Evolutionary conservation across 345 rosid species (phyloP), one percentile per base, ranked within the genome.

Genomic region (Noccaea bulbosa): DNA sequence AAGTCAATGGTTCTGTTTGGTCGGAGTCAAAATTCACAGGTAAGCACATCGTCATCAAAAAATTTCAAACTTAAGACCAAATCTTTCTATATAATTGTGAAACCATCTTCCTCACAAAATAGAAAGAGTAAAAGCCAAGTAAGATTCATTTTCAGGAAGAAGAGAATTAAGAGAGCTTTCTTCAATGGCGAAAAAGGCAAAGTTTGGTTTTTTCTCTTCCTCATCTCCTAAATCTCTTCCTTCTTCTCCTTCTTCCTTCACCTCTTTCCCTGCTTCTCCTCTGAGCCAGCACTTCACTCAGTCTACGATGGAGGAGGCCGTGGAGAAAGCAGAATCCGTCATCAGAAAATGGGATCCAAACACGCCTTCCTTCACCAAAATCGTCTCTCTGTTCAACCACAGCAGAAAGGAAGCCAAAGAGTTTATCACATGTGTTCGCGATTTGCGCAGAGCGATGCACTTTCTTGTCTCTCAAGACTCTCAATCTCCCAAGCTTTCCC

Each of bases 311-410:
- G 85, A 83, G 40, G 83, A 88, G 17, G 77, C 64, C 45, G 65
- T 92, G 2, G 62, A 59, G 70, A 78, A 57, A 57, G 89, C 89
- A 0, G 84, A 81, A 46, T 11, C 80, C 5, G 46, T 89, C 35
- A 89, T 89, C 78, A 73, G 60, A 33, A 88, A 80, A 78, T 92
- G 96, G 96, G 85, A 81, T 61, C 50, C 71, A 1, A 69, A 61
- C 79, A 52, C 88, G 3, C 66, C 87, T 53, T 71, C 91, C 0
- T 35, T 58, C 47, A 67, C 81, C 47, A 76, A 54, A 11, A 57
- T 81, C 39, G 72, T 59, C 32, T 78, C 80, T 33, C 78, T 87
- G 56, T 86, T 83, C 73, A 69, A 80, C 35, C 69, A 74, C 11
- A 66, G 80, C 60, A 64, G 83, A 59, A 62, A 70, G 7, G 96